Percentiles rank a stretch among this genome's conserved stretches.
Conservation (phyloP, 2,329 filamentous ascomycete species). For the Arthroderma uncinatum region DNA sequence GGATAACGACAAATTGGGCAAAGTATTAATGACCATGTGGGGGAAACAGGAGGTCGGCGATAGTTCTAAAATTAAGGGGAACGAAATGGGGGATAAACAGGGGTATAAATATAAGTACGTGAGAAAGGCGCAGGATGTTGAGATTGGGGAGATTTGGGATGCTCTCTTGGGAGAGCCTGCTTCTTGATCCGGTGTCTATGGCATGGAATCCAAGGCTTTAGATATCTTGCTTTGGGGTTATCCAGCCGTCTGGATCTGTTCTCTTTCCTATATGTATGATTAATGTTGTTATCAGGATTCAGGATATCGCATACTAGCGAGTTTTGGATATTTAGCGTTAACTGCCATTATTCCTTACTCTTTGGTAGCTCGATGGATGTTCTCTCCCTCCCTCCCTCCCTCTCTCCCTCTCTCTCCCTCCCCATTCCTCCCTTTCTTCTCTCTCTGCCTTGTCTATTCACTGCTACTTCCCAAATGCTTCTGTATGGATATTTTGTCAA, state of each 20-base stretch:
- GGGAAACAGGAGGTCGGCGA: conserved; percentile 32
- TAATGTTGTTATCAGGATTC: not conserved
- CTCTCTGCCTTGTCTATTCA: no score
- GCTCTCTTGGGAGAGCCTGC: not conserved
- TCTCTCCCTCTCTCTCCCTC: no score
- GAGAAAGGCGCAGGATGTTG: conserved; percentile 8
- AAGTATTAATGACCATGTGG: conserved; percentile 31
- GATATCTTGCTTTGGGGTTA: not conserved
- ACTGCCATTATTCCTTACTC: no score
- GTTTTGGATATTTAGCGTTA: no score
- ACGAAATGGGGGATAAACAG: conserved; percentile 14
- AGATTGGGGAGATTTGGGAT: conserved; percentile 2
- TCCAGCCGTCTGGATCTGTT: not conserved
- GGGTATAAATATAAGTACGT: conserved; percentile 33
- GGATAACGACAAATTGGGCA: conserved; percentile 32
- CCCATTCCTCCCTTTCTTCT: not conserved
- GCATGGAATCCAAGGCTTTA: not conserved
- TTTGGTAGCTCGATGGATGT: no score
- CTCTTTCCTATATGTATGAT: not conserved
- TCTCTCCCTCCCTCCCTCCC: no score
- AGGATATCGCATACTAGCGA: no score
- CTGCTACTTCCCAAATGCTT: no score
- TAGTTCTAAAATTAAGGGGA: not conserved
- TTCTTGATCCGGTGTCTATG: not conserved
- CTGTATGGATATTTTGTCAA: not conserved